Conservation (phyloP, 2,329 filamentous ascomycete species). For the Parafenestella ontariensis region DNA sequence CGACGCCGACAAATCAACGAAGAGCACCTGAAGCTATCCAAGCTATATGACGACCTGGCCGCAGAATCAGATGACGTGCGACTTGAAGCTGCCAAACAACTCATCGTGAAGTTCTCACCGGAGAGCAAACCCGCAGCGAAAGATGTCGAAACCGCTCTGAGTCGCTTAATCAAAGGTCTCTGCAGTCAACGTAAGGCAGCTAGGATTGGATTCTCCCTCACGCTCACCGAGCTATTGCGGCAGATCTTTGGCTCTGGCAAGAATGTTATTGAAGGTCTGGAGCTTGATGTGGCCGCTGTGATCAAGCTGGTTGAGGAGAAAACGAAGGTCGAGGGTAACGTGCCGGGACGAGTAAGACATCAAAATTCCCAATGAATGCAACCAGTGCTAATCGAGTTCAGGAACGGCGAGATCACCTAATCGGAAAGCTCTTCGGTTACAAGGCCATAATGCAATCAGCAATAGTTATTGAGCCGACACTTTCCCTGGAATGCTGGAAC, state of each 20-base stretch:
- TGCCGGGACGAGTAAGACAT: slow-evolving; percentile 59
- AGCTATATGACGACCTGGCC: slow-evolving; percentile 56
- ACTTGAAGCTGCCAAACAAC: slow-evolving; percentile 54
- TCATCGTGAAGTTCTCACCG: slow-evolving; percentile 52
- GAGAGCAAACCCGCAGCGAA: slow-evolving; percentile 47
- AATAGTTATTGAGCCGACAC: slow-evolving; percentile 68
- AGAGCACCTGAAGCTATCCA: slow-evolving; percentile 52
- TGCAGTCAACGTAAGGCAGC: slow-evolving; percentile 90
- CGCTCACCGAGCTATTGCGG: slow-evolving; percentile 79
- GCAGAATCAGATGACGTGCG: slow-evolving; percentile 55
- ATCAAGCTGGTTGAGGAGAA: slow-evolving; percentile 61
- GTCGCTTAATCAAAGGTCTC: slow-evolving; percentile 78
- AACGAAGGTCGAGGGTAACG: slow-evolving; percentile 60
- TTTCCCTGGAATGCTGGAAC: slow-evolving; percentile 65
- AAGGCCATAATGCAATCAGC: slow-evolving; percentile 84
- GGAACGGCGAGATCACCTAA: slow-evolving; percentile 84
- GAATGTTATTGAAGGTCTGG: slow-evolving; percentile 39
- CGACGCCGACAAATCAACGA: slow-evolving; percentile 48
- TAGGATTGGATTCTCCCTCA: slow-evolving; percentile 86
- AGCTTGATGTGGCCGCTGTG: slow-evolving; percentile 51
- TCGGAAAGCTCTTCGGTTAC: slow-evolving; percentile 86
- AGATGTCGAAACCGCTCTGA: slow-evolving; percentile 50
- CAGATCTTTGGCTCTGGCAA: slow-evolving; percentile 67
- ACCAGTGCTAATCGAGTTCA: slow-evolving; percentile 56
- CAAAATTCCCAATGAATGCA: not conserved